Evolutionary conservation across 106 monocot species (phyloP), one percentile per base, ranked within the genome.

Genomic region (Apostasia ramifera): DNA sequence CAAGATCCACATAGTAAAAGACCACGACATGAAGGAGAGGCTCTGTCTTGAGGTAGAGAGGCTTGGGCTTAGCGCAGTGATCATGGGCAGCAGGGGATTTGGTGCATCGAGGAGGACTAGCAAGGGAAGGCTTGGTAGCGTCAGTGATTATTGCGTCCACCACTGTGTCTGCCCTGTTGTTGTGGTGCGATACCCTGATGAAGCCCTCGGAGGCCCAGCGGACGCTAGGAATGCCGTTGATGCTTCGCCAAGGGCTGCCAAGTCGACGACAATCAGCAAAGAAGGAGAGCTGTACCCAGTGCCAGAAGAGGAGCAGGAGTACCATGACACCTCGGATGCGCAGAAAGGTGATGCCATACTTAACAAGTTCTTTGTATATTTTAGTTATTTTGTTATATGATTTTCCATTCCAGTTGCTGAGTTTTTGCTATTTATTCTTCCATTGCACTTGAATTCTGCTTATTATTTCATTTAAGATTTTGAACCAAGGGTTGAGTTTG

Each of bases 11-110:
- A 75, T 75, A 41, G 75, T 75, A 8, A 68, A 75, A 68, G 75
- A 75, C 39, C 75, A 75, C 48, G 75, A 75, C 52, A 75, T 75
- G 75, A 75, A 75, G 68, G 75, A 74, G 58, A 75, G 75, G 53
- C 68, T 75, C 12, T 75, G 75, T 37, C 61, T 75, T 2, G 75
- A 75, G 68, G 68, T 68, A 11, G 75, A 75, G 75, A 67, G 75
- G 75, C 65, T 65, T 37, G 65, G 65, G 14, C 46, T 65, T 47
- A 65, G 65, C 2, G 65, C 65, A 15, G 65, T 75, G 42, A 75
- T 75, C 38, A 68, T 75, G 75, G 75, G 75, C 12, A 75, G 75
- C 37, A 47, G 75, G 66, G 75, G 75, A 42, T 60, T 75, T 44
- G 75, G 75, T 50, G 75, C 68, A 37, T 68, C 75, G 8, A 75